These are phyloP conservation scores for Clarireedia hainanense DNA, from an alignment of 2,329 filamentous ascomycete genomes.

Conservation along the genomic window DNA sequence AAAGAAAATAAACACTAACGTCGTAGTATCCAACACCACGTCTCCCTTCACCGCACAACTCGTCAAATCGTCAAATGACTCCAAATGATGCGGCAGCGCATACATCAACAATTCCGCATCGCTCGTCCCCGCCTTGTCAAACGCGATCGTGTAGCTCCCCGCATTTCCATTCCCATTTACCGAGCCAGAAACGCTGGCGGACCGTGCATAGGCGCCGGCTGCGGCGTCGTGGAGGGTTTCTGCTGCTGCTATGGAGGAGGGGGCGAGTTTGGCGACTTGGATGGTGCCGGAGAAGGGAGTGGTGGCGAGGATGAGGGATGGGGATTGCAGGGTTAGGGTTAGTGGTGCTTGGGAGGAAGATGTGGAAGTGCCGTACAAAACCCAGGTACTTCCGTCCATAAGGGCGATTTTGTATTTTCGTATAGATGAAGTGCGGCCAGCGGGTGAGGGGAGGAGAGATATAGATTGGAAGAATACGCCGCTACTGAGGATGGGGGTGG, in stretches of 20 bases:
- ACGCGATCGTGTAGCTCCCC: slow-evolving; percentile 68
- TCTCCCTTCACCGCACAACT: neutral
- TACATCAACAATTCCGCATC: slow-evolving; percentile 67
- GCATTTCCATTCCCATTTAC: slow-evolving; percentile 45
- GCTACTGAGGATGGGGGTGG: slow-evolving; percentile 65
- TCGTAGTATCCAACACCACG: slow-evolving; percentile 60
- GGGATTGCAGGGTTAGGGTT: no score
- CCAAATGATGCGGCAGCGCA: slow-evolving; percentile 76
- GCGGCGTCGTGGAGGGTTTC: slow-evolving; percentile 69
- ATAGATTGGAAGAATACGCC: slow-evolving; percentile 67
- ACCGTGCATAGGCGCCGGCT: slow-evolving; percentile 65
- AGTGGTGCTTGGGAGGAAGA: no score
- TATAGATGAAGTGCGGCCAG: no score
- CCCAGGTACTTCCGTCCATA: slow-evolving; percentile 67
- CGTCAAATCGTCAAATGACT: slow-evolving; percentile 56
- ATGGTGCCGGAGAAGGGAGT: slow-evolving; percentile 62
- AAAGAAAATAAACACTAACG: slow-evolving; percentile 27
- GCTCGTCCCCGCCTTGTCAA: slow-evolving; percentile 60
- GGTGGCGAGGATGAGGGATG: no score
- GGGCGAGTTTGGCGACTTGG: slow-evolving; percentile 74
- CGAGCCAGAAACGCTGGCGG: slow-evolving; percentile 56
- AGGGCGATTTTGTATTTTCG: slow-evolving; percentile 70
- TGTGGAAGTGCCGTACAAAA: slow-evolving; percentile 53
- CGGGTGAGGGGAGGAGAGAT: slow-evolving; percentile 43
- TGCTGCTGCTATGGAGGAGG: slow-evolving; percentile 34